Base-by-base conservation (phyloP, 2,329 filamentous ascomycete species). In the Hypoxylon sp. region DNA sequence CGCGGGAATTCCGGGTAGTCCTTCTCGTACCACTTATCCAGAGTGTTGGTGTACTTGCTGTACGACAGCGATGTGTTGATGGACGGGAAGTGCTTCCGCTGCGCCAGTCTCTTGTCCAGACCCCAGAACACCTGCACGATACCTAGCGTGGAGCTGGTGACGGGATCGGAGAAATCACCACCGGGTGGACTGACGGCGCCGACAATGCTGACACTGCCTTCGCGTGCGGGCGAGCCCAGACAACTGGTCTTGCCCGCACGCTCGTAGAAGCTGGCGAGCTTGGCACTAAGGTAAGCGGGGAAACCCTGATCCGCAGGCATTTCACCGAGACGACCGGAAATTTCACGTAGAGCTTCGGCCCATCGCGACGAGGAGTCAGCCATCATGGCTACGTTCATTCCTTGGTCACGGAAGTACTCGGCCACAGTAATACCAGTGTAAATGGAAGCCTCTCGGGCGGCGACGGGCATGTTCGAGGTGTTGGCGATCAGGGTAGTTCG, bases 101-200 rank as follows among this genome's bases (percentile, higher is more conserved):
- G 96, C 22, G 96, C 96, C 67, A 99, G 91, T 87, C 98, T 98
- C 91, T 99, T 98, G 87, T 99, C 96, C 55, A 98, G 88, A 87
- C 96, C 96, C 96, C 96, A 99, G 86, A 99, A 99, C 75, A 99
- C 96, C 81, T 99, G 96, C 77, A 99, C 96, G 78, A 99, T 99
- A 88, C 92, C 90, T 52, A 99, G 90, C 19, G 96, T 99, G 73
- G 93, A 92, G 67, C 89, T 93, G 13, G 96, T 99, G 78, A 99
- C 96, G 19, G 96, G 96, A 83, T 99, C 96, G 50, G 96, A 98
- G 87, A 98, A 99, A 86, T 99, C 96, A 89, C 96, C 96, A 85
- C 95, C 96, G 11, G 96, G 96, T 58, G 96, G 96, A 75, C 94
- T 97, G 82, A 99, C 96, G 67, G 96, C 96, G 78, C 94, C 96